Conservation (phyloP, 2,329 filamentous ascomycete species). For the Fusarium sp. region DNA sequence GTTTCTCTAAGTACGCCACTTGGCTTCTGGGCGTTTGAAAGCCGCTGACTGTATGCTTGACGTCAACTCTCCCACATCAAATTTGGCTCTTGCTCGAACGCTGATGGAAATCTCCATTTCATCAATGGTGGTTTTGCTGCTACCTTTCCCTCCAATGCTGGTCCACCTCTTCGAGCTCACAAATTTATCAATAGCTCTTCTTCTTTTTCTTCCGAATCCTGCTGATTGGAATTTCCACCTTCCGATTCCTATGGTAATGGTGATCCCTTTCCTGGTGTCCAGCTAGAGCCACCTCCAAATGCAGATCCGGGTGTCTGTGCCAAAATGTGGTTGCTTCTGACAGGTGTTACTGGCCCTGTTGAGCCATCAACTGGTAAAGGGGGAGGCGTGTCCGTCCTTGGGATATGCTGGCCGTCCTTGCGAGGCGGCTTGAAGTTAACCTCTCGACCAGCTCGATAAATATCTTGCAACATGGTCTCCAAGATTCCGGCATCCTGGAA, state of each 20-base stretch:
- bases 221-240: neutral
- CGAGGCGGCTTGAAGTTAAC: constrained; percentile 62
- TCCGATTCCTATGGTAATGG: constrained; percentile 44
- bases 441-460: constrained; percentile 69
- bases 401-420: constrained; percentile 55
- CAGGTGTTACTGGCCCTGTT: constrained; percentile 58
- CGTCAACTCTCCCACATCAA: neutral
- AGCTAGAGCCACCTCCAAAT: constrained; percentile 52
- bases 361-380: constrained; percentile 55
- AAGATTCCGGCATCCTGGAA: constrained; percentile 87
- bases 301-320: constrained; percentile 48
- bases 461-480: constrained; percentile 84
- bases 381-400: constrained; percentile 65
- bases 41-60: neutral
- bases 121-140: neutral
- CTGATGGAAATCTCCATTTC: neutral
- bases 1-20: neutral
- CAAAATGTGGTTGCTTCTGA: constrained; percentile 48
- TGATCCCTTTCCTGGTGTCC: constrained; percentile 59
- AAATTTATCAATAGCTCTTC: neutral
- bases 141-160: neutral
- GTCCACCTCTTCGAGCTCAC: neutral
- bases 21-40: neutral
- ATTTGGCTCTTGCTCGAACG: neutral
- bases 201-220: neutral